Evolutionary conservation across 768 basidiomycete genomes (phyloP), one percentile per base, ranked within the genome.

Genomic region (Floccularia luteovirens): DNA sequence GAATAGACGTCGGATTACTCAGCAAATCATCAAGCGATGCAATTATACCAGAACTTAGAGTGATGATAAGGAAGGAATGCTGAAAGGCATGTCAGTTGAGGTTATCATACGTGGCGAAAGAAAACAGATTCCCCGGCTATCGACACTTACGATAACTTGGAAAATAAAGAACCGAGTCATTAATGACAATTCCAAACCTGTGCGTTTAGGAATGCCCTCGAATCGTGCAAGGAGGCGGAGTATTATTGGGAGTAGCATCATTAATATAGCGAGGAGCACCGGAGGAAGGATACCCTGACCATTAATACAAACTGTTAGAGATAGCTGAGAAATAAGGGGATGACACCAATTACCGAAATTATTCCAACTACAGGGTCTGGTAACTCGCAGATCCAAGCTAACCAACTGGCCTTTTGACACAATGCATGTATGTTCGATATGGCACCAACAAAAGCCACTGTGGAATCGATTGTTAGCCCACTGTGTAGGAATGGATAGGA

Each of bases 141-240:
- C 17, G 32, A 24, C 3, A 77, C 89, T 47, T 61, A 93, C 90
- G 39, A 96, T 63, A 36, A 93, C 87, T 64, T 87, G 84, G 72
- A 96, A 96, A 47, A 90, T 65, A 65, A 94, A 94, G 64, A 72
- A 98, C 16, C 96, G 70, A 1, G 79, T 81, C 93, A 97, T 96
- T 53, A 99, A 61, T 38, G 83, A 87, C 3, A 96, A 72, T 50
- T 99, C 94, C 30, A 98, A 62, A 1, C 79, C 82, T 0, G 82
- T 87, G 24, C 72, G 71, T 48, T 86, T 82, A 0, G 94, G 92
- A 14, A 91, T 89, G 14, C 96, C 96, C 62, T 98, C 90, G 39
- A 96, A 83, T 14, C 75, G 68, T 10, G 80, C 88, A 21, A 97
- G 64, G 16, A 89, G 62, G 27, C 94, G 74, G 43, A 98, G 59